Percentiles rank a stretch among this genome's conserved stretches.
Evolutionary conservation across 164 flowering plant species (phyloP).

Genomic region (Vitis rupestris): DNA sequence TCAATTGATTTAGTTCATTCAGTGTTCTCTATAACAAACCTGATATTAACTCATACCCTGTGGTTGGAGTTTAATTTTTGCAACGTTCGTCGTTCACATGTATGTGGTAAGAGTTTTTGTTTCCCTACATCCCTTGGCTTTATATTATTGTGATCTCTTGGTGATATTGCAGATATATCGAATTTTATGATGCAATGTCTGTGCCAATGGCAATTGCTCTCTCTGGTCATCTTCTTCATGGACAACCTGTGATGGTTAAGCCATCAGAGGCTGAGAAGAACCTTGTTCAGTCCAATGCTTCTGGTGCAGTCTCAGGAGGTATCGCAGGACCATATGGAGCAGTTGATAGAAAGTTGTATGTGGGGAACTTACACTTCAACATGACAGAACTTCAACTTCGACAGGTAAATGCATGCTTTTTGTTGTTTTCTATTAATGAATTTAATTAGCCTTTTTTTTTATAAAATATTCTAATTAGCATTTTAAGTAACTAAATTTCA

Average conservation of each 20-base stretch:
- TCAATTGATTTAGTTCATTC: too few species aligned
- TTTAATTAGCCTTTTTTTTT: neutral
- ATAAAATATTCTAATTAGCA: too few species aligned
- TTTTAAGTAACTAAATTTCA: too few species aligned
- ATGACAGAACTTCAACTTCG: conserved; percentile 87
- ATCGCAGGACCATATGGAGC: conserved; percentile 65
- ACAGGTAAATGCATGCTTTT: conserved; percentile 43
- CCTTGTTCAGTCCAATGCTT: conserved; percentile 82
- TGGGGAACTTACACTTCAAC: conserved; percentile 91
- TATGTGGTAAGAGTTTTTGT: conserved; percentile 26
- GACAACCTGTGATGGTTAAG: conserved; percentile 93
- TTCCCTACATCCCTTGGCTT: conserved; percentile 27
- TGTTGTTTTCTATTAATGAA: neutral
- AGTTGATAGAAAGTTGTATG: conserved; percentile 80
- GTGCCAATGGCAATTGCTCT: conserved; percentile 97
- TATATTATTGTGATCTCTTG: conserved; percentile 13
- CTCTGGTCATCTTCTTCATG: conserved; percentile 85
- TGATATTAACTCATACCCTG: too few species aligned
- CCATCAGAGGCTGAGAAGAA: conserved; percentile 95
- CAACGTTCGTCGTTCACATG: conserved; percentile 4
- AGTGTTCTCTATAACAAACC: too few species aligned
- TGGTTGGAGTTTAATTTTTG: too few species aligned
- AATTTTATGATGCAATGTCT: conserved; percentile 89
- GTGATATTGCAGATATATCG: conserved; percentile 62
- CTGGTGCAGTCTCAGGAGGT: conserved; percentile 49